phyloP scores from a whole-genome alignment of 2,329 filamentous ascomycete genomes.

The Aspergillus oerlinghausenensis region DNA sequence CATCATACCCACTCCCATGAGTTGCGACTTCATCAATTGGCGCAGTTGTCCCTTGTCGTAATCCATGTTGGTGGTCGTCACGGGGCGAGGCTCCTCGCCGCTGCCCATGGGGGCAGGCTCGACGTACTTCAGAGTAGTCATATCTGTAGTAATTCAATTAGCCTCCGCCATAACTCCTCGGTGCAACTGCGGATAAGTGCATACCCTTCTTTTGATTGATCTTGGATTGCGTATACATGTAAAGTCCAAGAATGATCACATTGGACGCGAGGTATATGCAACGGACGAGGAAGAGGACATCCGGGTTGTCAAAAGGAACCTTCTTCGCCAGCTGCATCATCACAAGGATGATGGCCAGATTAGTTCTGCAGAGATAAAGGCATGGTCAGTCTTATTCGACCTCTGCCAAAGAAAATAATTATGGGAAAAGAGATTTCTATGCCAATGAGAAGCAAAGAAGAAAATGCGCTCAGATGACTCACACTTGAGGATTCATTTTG shows the following conservation, averaged over 20 bases:
- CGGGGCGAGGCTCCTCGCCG: slow-evolving; percentile 88
- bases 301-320: slow-evolving; percentile 88
- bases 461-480: slow-evolving; percentile 27
- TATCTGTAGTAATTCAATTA: slow-evolving; percentile 53
- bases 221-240: slow-evolving; percentile 76
- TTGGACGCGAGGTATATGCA: slow-evolving; percentile 66
- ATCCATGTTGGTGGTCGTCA: slow-evolving; percentile 92
- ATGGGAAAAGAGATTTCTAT: not conserved
- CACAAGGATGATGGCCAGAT: slow-evolving; percentile 88
- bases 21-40: slow-evolving; percentile 78
- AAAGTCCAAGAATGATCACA: slow-evolving; percentile 76
- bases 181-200: slow-evolving; percentile 22
- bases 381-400: slow-evolving; percentile 8
- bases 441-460: not conserved
- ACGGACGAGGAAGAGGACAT: slow-evolving; percentile 61
- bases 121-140: slow-evolving; percentile 97
- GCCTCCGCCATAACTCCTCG: not conserved
- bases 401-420: too few species aligned
- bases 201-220: slow-evolving; percentile 98
- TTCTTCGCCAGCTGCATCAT: slow-evolving; percentile 99
- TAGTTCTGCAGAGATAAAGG: slow-evolving; percentile 58
- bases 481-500: slow-evolving; percentile 64
- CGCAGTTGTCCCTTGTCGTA: slow-evolving; percentile 88
- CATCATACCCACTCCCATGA: slow-evolving; percentile 99
- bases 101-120: slow-evolving; percentile 92